A percentile compares a stretch with the other conserved stretches of the same genome.
Conservation (phyloP, 345 rosid genomes). For the Hirschfeldia incana region DNA sequence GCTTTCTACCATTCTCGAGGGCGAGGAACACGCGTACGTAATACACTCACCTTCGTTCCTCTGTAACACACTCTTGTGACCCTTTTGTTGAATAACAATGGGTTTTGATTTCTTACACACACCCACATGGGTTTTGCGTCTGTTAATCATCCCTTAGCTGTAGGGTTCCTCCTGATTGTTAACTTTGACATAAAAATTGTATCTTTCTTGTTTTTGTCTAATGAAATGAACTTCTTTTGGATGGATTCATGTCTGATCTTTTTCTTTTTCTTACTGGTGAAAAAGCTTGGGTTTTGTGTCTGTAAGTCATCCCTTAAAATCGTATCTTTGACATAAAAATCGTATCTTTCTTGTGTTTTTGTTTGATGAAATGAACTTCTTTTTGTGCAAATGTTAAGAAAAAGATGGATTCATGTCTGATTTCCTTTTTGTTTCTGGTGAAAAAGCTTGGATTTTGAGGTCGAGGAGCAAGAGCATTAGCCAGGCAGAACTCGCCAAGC, state of each 20-base stretch:
- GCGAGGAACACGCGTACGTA: conserved; percentile 20
- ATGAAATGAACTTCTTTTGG: not conserved
- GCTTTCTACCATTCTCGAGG: not conserved
- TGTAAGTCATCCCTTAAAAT: no score
- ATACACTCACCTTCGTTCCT: not conserved
- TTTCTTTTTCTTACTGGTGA: not conserved
- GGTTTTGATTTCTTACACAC: not conserved
- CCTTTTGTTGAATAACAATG: not conserved
- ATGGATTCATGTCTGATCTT: not conserved
- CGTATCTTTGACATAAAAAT: conserved; percentile 3
- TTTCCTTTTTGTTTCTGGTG: not conserved
- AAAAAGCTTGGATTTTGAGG: conserved; percentile 30
- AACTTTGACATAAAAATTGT: conserved; percentile 1
- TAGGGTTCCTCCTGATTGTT: not conserved
- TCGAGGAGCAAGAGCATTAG: not conserved
- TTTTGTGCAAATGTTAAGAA: not conserved
- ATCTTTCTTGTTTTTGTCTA: not conserved
- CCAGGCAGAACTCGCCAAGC: conserved; percentile 29
- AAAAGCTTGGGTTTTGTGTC: conserved; percentile 22
- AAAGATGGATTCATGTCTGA: not conserved
- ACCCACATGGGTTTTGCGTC: conserved; percentile 1
- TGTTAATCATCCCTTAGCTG: not conserved
- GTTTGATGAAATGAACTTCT: not conserved
- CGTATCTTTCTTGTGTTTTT: not conserved
- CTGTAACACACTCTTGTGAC: not conserved